Evolutionary conservation across 2,329 filamentous ascomycete genomes (phyloP).

Genomic region (Botrytis tulipae): DNA sequence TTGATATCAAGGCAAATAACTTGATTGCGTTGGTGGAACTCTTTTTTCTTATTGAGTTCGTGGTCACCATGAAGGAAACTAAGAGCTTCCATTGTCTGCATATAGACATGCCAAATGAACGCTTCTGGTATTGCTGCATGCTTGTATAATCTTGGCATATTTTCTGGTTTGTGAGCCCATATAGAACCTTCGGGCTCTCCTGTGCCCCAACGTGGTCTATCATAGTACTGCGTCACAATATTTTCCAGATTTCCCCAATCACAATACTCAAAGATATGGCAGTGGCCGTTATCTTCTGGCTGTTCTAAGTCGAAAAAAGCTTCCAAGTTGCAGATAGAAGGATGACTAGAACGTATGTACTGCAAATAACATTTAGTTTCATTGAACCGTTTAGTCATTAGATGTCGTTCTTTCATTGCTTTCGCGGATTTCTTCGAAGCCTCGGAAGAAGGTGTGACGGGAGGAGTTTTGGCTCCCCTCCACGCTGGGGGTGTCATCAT

Average conservation of each 20-base stretch:
- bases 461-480: background rate
- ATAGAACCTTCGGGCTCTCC: too few relatives aligned
- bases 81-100: slow-evolving; percentile 1
- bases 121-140: slow-evolving; percentile 13
- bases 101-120: slow-evolving; percentile 12
- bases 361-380: slow-evolving; percentile 14
- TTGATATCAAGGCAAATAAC: slow-evolving; percentile 5
- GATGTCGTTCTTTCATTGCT: background rate
- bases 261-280: slow-evolving; percentile 11
- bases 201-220: background rate
- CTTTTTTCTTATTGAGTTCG: background rate
- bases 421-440: background rate
- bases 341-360: slow-evolving; percentile 5
- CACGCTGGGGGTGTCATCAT: background rate
- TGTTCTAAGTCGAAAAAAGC: background rate
- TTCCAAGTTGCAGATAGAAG: slow-evolving; percentile 2
- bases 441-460: background rate
- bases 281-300: background rate
- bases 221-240: background rate
- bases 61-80: slow-evolving; percentile 7
- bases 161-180: background rate
- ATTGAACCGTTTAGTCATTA: background rate
- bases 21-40: slow-evolving; percentile 6
- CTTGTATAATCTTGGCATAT: background rate
- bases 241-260: background rate